Conservation (phyloP, 345 rosid genomes). For the Boechera retrofracta region DNA sequence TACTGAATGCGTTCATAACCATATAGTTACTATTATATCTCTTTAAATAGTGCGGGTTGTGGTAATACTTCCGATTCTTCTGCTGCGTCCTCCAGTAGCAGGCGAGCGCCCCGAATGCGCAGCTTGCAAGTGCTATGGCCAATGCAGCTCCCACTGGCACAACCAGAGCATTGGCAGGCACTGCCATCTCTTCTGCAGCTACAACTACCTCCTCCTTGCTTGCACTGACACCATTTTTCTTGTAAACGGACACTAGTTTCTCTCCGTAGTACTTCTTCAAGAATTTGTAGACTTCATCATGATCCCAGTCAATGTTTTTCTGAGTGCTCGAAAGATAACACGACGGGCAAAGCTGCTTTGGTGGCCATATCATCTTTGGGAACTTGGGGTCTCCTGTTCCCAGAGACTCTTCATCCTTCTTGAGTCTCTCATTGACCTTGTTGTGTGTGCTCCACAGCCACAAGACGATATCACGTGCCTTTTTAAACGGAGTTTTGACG, state of each 20-base stretch:
- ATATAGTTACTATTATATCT: constrained; percentile 63
- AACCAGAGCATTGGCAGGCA: constrained; percentile 72
- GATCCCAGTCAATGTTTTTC: constrained; percentile 63
- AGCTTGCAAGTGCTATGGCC: constrained; percentile 96
- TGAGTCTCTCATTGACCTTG: constrained; percentile 79
- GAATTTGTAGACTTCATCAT: constrained; percentile 78
- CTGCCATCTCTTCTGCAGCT: constrained; percentile 61
- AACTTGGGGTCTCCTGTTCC: constrained; percentile 85
- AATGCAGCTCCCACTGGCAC: constrained; percentile 96
- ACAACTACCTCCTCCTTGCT: constrained; percentile 51
- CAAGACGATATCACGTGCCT: constrained; percentile 74
- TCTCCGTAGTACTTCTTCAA: constrained; percentile 71
- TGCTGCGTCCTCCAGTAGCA: constrained; percentile 97
- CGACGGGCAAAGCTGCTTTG: constrained; percentile 79
- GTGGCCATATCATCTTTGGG: constrained; percentile 95
- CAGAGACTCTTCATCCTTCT: constrained; percentile 77
- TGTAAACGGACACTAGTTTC: constrained; percentile 65
- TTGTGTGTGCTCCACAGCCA: constrained; percentile 98
- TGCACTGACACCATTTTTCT: constrained; percentile 53
- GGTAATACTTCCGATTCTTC: constrained; percentile 94
- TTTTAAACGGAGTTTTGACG: constrained; percentile 66
- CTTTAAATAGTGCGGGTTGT: constrained; percentile 85
- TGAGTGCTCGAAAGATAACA: constrained; percentile 58
- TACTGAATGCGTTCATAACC: constrained; percentile 49
- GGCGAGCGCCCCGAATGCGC: constrained; percentile 95